Base-by-base conservation (phyloP, 768 basidiomycete species). In the Porphyrellus cyaneotinctus region DNA sequence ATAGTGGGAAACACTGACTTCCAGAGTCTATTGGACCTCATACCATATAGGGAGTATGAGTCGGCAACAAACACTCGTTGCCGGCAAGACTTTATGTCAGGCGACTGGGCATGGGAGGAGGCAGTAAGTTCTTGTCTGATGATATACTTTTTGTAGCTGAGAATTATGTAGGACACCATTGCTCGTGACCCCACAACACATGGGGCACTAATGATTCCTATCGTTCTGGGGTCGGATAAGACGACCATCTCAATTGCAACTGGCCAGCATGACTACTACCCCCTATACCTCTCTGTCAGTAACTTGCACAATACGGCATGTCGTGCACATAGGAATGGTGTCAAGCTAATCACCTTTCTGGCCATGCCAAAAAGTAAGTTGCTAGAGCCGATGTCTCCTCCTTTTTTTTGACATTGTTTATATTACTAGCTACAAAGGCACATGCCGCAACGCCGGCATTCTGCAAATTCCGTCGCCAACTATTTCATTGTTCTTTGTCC, bases 351-450 rank as follows among this genome's bases (percentile, higher is more conserved):
- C 12, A 26, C 5, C 0, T 59, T 59, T 9, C 18, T 53, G 0
- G 55, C 49, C 1, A 52, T 43, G 13, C 49, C 45, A 0, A 58
- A 56, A 41, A 39, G 58, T 57, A 39, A 3, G 54, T 51, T 51
- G 11, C n/a, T 41, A 9, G 20, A 20, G n/a, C n/a, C n/a, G n/a
- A n/a, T n/a, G n/a, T n/a, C n/a, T n/a, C n/a, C n/a, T n/a, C n/a
- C n/a, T n/a, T n/a, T n/a, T n/a, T n/a, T 24, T 31, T 22, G 5
- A 18, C 7, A 8, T 31, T 12, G 11, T 20, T 20, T 15, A 9
- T 47, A 17, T n/a, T n/a, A n/a, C 14, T 23, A 49, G 48, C 48
- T 6, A 42, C 13, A 11, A 50, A 50, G 32, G 30, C 2, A 7
- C 32, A 50, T 20, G 23, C 49, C 0, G 23, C 12, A 1, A 42